Evolutionary conservation across 2,329 filamentous ascomycete genomes (phyloP), one percentile per base, ranked within the genome.

Genomic region (Mycogone perniciosa): DNA sequence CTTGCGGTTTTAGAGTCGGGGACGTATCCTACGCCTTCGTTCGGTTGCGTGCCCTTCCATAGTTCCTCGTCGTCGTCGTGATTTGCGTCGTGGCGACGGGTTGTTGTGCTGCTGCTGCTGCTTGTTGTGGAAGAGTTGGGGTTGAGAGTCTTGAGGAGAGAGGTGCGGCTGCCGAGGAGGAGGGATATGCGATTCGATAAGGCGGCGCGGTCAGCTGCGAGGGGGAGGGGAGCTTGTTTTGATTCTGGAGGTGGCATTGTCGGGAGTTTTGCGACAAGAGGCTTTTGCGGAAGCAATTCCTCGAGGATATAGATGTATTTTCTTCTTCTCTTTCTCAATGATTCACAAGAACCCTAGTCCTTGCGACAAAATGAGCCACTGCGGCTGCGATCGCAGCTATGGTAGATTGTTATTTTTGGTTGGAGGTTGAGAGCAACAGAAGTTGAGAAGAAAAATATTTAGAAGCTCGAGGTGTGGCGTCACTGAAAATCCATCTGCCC

Each of bases 111-210:
- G 44, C 46, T 29, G 44, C 51, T 5, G 48, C 43, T 20, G 54
- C 44, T 20, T 34, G 55, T 43, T 29, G 56, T 42, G 35, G 60
- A 45, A 34, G 57, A 55, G 45, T 56, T 56, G 44, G 64, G 59
- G 34, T 59, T 61, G 54, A 64, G 62, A 27, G 60, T 61, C 20
- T 62, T 58, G 20, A 71, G 62, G 50, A 72, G 58, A 30, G 62
- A 61, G 4, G 65, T 58, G 51, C 66, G 67, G 7, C 65, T 63
- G 47, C 71, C 57, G 37, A 70, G 56, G 57, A 67, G 62, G 47
- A 75, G 64, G 51, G 69, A 66, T 51, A 75, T 68, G 53, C 65
- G 65, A 66, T 76, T 76, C 53, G 69, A 62, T 44, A 72, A 57
- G 50, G 67, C 61, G 56, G 65, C 65, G 61, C 63, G 64, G 59